Base-by-base conservation (phyloP, 345 rosid genomes). In the Acer saccharum region DNA sequence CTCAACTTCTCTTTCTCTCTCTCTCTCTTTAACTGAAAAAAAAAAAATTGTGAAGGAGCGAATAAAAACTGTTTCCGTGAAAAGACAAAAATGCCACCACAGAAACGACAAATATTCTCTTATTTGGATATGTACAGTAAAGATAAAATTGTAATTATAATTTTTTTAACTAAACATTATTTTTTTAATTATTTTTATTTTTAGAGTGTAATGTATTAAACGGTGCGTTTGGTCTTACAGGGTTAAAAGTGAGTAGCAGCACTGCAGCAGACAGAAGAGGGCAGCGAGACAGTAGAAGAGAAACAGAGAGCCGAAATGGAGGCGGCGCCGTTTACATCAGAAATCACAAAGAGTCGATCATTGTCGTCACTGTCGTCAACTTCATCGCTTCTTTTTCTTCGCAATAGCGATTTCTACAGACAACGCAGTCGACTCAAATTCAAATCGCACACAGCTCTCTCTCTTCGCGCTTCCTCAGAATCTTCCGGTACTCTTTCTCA, bases 401-500 rank as follows among this genome's bases (percentile, higher is more conserved):
- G 72, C 41, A 55, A 16, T 7, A 65, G 66, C 18, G 18, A 54
- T 10, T 52, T 41, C 52, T 65, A 55, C 39, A 35, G 50, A 54
- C 73, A 70, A 48, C 74, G 44, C 73, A 81, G 32, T 50, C 65
- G 80, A 57, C 80, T 79, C 74, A 87, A 91, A 68, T 77, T 85
- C 82, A 88, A 83, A 69, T 83, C 87, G 0, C 79, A 65, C 9
- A 16, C 84, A 63, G 77, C 84, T 74, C 75, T 92, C 85, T 71
- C 89, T 18, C 78, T 92, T 52, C 88, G 93, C 50, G 88, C 97
- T 74, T 81, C 96, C 69, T 83, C 50, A 10, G 50, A 46, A 43
- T 84, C 91, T 39, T 20, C 79, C 8, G 94, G 98, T 95, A 48
- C 54, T n/a, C 76, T n/a, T 75, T 39, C 69, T 68, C 73, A 50